A percentile compares a stretch with the other conserved stretches of the same genome.
These are phyloP conservation scores for Stylonectria norvegica DNA, from an alignment of 2,329 filamentous ascomycete species.

Conservation along the genomic window DNA sequence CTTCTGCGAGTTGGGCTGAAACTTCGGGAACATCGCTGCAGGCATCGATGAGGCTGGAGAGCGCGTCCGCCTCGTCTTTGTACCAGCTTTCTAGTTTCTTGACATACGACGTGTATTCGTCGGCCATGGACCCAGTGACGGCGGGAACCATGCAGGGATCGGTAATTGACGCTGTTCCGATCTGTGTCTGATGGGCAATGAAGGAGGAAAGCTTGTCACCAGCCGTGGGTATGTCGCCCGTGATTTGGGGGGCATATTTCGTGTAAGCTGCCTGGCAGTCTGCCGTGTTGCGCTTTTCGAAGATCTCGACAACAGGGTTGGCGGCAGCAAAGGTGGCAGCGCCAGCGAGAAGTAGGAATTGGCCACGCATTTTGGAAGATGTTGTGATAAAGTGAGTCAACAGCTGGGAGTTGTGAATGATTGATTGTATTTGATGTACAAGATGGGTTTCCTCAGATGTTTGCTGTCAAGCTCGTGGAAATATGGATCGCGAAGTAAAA, in stretches of 20 bases:
- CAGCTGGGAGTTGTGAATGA: no score
- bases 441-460: no score
- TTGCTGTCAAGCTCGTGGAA: no score
- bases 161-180: constrained; percentile 17
- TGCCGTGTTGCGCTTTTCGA: neutral
- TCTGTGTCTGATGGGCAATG: constrained; percentile 18
- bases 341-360: neutral
- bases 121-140: constrained; percentile 26
- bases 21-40: constrained; percentile 29
- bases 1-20: constrained; percentile 6
- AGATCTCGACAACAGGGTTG: neutral
- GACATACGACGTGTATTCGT: constrained; percentile 25
- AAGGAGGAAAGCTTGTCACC: constrained; percentile 15
- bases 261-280: neutral
- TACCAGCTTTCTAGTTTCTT: constrained; percentile 23
- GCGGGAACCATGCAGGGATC: constrained; percentile 24
- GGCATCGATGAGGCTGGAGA: constrained; percentile 21
- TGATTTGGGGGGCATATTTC: neutral
- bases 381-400: no score
- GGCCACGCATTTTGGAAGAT: neutral
- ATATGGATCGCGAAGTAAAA: no score
- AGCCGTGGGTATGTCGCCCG: constrained; percentile 16
- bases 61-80: constrained; percentile 10
- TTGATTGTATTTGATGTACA: no score
- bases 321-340: neutral